A percentile compares a stretch with the other conserved stretches of the same genome.
Evolutionary conservation across 768 basidiomycete genomes (phyloP).

Genomic region (Cystobasidium ongulense): DNA sequence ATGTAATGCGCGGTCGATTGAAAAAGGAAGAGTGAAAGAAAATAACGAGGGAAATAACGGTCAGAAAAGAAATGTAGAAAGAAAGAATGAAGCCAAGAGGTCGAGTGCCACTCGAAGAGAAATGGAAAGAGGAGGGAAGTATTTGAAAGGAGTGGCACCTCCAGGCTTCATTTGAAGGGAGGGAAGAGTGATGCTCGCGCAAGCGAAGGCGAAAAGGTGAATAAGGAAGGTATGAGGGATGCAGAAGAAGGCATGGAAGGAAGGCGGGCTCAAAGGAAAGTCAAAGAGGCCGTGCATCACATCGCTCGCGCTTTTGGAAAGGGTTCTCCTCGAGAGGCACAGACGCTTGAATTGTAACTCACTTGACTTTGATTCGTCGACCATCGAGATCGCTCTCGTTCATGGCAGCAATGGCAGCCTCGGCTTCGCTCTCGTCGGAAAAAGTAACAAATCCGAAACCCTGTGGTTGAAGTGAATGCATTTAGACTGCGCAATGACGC

Average conservation of each 20-base stretch:
- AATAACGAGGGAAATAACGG: conserved; percentile 1
- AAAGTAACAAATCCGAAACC: conserved; percentile 74
- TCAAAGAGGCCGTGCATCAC: not conserved
- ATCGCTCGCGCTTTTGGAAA: not conserved
- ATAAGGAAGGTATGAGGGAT: not conserved
- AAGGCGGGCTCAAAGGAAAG: not conserved
- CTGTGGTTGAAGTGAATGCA: no score
- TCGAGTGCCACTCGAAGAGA: not conserved
- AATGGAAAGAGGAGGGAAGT: not conserved
- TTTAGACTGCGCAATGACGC: no score
- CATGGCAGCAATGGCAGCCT: conserved; percentile 63
- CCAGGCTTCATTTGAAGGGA: no score
- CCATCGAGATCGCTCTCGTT: conserved; percentile 93
- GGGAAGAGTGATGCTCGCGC: not conserved
- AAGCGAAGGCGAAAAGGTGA: not conserved
- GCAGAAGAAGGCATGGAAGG: not conserved
- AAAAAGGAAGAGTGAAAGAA: not conserved
- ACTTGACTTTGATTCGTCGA: conserved; percentile 73
- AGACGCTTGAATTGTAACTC: not conserved
- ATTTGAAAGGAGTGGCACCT: not conserved
- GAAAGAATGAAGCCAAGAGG: conserved; percentile 42
- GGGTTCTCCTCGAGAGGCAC: not conserved
- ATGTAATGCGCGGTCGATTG: not conserved
- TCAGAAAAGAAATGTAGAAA: conserved; percentile 19
- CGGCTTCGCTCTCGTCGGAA: conserved; percentile 56